Base-by-base conservation (phyloP, 805 yeast genomes). In the Kodamaea fukazawae region DNA sequence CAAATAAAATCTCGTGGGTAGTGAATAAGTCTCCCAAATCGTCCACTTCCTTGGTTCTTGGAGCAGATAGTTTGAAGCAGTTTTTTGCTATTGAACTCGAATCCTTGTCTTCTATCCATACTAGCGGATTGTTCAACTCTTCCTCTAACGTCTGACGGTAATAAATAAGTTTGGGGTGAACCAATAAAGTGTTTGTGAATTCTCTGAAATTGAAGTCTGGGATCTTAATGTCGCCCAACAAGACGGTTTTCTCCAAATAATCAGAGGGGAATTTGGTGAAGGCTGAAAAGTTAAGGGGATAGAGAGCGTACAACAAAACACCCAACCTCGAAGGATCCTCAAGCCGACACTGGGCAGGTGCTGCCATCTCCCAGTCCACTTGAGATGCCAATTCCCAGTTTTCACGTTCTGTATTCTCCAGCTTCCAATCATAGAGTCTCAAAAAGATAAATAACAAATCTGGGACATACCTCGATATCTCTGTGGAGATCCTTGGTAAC, bases 241-340 rank as follows among this genome's bases (percentile, higher is more conserved):
- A 17, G 6, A 22, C 23, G 30, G 13, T 12, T 18, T 28, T 22
- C n/a, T 30, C 14, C 46, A 47, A 37, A 36, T 65, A 78, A 28
- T 53, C 53, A 3, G 53, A 43, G 4, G 85, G 79, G 31, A 59
- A 54, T 14, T 65, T 60, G 13, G 70, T 46, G 48, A 75, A 79
- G 5, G 53, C 47, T 16, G 70, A 48, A 4, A 79, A 57, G 44
- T 75, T 75, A 15, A 67, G 53, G 0, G 86, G 86, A 43, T 69
- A 81, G 9, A 80, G 53, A 0, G 83, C 86, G 46, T 81, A 81
- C 1, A 81, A 51, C 17, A 77, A 56, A 1, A 77, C 69, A 38
- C 68, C 69, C n/a, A 77, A 51, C 32, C 69, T 59, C 35, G 54
- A 20, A 20, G 56, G 23, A 8, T 20, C 23, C 8, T 20, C 23